Percentiles rank a stretch among this genome's conserved stretches.
These are phyloP conservation scores for Priceomyces haplophilus DNA, from an alignment of 805 yeast species.

Conservation along the genomic window DNA sequence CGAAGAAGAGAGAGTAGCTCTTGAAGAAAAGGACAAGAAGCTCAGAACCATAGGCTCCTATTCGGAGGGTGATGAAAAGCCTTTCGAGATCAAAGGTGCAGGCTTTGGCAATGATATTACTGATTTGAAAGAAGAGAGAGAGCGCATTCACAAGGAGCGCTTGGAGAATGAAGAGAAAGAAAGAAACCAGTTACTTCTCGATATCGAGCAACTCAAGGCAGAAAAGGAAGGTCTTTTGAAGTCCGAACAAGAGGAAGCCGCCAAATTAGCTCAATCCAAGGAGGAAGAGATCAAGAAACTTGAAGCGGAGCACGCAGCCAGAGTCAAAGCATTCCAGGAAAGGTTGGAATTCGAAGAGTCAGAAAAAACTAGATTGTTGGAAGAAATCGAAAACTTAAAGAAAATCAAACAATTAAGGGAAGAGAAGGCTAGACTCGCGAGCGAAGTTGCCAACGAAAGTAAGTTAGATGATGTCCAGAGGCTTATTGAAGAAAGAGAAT, in stretches of 20 bases:
- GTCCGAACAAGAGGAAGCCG: conserved; percentile 26
- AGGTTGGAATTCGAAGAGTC: conserved; percentile 36
- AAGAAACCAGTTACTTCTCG: conserved; percentile 26
- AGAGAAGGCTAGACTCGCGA: conserved; percentile 33
- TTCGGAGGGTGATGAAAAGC: conserved; percentile 9
- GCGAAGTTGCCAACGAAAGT: conserved; percentile 17
- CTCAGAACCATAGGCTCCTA: conserved; percentile 8
- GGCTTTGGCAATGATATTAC: conserved; percentile 5
- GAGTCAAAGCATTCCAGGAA: conserved; percentile 26
- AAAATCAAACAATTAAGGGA: conserved; percentile 37
- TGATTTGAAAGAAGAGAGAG: conserved; percentile 21
- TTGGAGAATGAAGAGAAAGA: conserved; percentile 23
- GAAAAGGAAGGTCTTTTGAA: conserved; percentile 21
- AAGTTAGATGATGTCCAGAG: conserved; percentile 25
- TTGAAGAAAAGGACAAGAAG: conserved; percentile 15
- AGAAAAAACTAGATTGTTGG: conserved; percentile 35
- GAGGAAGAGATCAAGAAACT: conserved; percentile 32
- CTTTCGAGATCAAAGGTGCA: conserved; percentile 1
- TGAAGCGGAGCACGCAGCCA: conserved; percentile 33
- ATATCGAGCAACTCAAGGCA: conserved; percentile 29
- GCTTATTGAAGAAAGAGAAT: conserved; percentile 31
- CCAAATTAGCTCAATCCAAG: conserved; percentile 27
- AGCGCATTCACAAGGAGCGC: conserved; percentile 23
- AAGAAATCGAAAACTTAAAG: conserved; percentile 40
- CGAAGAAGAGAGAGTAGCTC: conserved; percentile 12